Evolutionary conservation across 192 early-diverging fungal species (phyloP), one percentile per base, ranked within the genome.

Genomic region (Irineochytrium annulatum): DNA sequence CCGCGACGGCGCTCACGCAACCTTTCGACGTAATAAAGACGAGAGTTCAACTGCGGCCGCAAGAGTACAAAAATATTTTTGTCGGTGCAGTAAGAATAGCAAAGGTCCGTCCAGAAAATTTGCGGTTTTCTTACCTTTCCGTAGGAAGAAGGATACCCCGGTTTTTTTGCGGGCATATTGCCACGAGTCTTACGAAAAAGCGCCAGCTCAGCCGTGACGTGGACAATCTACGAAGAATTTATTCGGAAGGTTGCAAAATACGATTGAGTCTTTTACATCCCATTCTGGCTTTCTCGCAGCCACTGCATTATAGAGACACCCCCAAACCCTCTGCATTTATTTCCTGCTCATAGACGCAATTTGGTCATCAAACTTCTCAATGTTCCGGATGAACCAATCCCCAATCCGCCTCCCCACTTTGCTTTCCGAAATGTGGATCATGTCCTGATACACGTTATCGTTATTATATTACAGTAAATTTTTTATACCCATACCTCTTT

Each of bases 1-100:
- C 79, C 1, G 88, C 92, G 0, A 91, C 92, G 32, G 74, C 82
- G 6, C 45, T 91, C 33, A 97, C 94, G 0, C 91, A 97, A 57
- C 94, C 94, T 4, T 97, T 97, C 68, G 94, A 97, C 55, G 81
- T 95, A 80, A 69, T 94, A 43, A 93, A 93, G 60, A 97, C 94
- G 19, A 79, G 92, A 19, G 91, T 97, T 79, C 94, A 97, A 59
- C 72, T 97, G 31, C 86, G 88, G 30, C 92, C 92, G 33, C 52
- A 57, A 2, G 77, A 82, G 34, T 94, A 95, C 69, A 63, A 45
- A 48, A 83, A 67, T 59, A 73, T 79, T 41, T 28, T 59, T 5
- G 67, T 70, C 28, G 60, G 71, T 24, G 74, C 76, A 57, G 59
- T 46, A 44, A 80, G 73, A 62, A 81, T 86, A 52, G 22, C 51